Evolutionary conservation across 2,329 filamentous ascomycete species (phyloP).

Genomic region (Fusarium sp.): DNA sequence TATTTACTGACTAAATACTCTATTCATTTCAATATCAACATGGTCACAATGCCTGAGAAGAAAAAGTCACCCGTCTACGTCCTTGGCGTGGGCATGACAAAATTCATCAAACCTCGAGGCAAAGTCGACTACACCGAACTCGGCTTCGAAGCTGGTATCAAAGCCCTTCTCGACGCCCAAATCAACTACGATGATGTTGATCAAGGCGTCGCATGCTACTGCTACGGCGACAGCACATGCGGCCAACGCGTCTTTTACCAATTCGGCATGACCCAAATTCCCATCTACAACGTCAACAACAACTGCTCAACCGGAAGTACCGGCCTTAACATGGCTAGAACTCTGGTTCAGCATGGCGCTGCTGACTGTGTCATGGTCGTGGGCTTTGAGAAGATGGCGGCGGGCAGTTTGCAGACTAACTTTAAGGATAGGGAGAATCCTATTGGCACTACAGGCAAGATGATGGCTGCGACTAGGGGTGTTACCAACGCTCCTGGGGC

Average conservation of each 20-base stretch:
- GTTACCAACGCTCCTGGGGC: slow-evolving; percentile 85
- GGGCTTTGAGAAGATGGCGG: slow-evolving; percentile 98
- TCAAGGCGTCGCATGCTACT: slow-evolving; percentile 96
- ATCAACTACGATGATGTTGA: slow-evolving; percentile 98
- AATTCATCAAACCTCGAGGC: slow-evolving; percentile 96
- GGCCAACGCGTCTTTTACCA: slow-evolving; percentile 98
- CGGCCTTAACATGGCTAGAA: slow-evolving; percentile 85
- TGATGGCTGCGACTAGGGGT: slow-evolving; percentile 88
- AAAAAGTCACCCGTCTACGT: slow-evolving; percentile 78
- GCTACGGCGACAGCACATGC: slow-evolving; percentile 94
- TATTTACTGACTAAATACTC: neutral
- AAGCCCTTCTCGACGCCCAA: slow-evolving; percentile 85
- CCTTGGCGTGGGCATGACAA: slow-evolving; percentile 97
- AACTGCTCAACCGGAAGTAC: slow-evolving; percentile 98
- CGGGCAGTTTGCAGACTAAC: slow-evolving; percentile 84
- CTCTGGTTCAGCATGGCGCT: slow-evolving; percentile 81
- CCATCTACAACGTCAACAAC: slow-evolving; percentile 98
- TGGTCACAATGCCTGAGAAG: slow-evolving; percentile 60
- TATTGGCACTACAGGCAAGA: slow-evolving; percentile 75
- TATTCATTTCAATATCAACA: neutral
- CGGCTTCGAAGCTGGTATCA: slow-evolving; percentile 91
- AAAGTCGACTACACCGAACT: slow-evolving; percentile 96
- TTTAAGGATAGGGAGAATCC: slow-evolving; percentile 90
- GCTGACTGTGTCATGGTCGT: slow-evolving; percentile 92
- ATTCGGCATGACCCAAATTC: slow-evolving; percentile 96